A percentile compares a stretch with the other conserved stretches of the same genome.
phyloP scores from a whole-genome alignment of 768 basidiomycete species.

The Podaxis sp. region DNA sequence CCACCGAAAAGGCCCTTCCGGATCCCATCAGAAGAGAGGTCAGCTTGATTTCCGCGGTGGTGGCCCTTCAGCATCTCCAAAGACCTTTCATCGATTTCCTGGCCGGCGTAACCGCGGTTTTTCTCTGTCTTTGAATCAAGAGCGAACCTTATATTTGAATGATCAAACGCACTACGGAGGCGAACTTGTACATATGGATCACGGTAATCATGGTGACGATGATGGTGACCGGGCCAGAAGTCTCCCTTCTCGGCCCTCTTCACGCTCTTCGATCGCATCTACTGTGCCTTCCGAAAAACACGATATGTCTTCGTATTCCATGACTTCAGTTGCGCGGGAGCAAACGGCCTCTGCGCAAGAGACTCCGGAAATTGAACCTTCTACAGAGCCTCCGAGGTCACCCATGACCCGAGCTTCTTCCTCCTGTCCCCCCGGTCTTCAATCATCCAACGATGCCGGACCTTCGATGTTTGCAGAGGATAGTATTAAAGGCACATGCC shows the following conservation, averaged over 20 bases:
- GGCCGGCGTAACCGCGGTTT: neutral
- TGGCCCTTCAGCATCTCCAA: neutral
- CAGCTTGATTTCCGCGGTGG: conserved; percentile 5
- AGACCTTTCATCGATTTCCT: conserved; percentile 10
- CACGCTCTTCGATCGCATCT: conserved; percentile 61
- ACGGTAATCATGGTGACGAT: conserved; percentile 20
- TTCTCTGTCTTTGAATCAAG: neutral
- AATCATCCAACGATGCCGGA: neutral
- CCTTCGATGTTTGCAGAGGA: neutral
- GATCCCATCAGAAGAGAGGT: conserved; percentile 22
- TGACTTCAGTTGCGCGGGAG: conserved; percentile 13
- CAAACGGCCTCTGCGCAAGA: neutral
- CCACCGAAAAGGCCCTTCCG: conserved; percentile 27
- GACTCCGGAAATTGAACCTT: neutral
- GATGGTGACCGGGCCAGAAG: conserved; percentile 3
- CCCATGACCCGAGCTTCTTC: neutral
- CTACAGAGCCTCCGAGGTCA: neutral
- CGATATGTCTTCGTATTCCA: conserved; percentile 22
- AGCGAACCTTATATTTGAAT: neutral
- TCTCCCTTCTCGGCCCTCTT: conserved; percentile 43
- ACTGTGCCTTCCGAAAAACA: conserved; percentile 42
- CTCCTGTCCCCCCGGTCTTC: conserved; percentile 2
- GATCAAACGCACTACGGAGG: conserved; percentile 4
- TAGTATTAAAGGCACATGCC: neutral
- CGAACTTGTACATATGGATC: conserved; percentile 15